These are phyloP conservation scores for Zygosaccharomyces rouxii DNA, from an alignment of 805 yeast genomes.

Conservation along the genomic window DNA sequence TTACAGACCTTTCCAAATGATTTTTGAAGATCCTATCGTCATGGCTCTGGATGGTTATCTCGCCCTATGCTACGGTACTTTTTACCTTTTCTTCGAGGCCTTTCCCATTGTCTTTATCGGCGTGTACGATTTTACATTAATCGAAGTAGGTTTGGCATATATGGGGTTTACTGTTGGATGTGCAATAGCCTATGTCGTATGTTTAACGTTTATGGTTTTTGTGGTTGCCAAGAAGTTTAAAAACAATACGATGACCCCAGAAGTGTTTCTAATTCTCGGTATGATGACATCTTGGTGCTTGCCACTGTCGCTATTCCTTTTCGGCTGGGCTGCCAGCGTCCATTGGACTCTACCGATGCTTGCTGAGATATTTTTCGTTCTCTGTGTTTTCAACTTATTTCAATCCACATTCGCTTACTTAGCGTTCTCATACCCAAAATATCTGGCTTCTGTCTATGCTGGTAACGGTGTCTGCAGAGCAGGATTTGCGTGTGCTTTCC, in stretches of 20 bases:
- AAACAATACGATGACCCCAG: constrained; percentile 37
- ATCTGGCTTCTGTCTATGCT: constrained; percentile 56
- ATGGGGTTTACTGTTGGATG: constrained; percentile 47
- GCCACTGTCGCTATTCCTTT: constrained; percentile 43
- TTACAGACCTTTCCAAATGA: constrained; percentile 49
- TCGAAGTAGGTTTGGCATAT: constrained; percentile 47
- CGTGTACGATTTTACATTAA: constrained; percentile 43
- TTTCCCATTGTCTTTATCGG: constrained; percentile 52
- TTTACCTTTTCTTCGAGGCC: constrained; percentile 57
- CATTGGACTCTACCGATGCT: constrained; percentile 51
- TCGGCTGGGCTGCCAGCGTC: constrained; percentile 48
- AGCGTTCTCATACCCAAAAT: constrained; percentile 45
- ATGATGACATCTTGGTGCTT: constrained; percentile 39
- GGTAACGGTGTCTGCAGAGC: constrained; percentile 51
- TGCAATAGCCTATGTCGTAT: constrained; percentile 34
- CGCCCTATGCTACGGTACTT: constrained; percentile 48
- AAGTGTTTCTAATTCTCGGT: constrained; percentile 40
- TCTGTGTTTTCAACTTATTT: constrained; percentile 44
- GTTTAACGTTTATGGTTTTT: constrained; percentile 27
- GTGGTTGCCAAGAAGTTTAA: constrained; percentile 30
- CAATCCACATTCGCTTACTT: constrained; percentile 50
- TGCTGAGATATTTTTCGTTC: constrained; percentile 39
- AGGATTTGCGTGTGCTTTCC: constrained; percentile 54
- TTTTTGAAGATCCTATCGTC: constrained; percentile 51
- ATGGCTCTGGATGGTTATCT: constrained; percentile 48